A percentile compares a stretch with the other conserved stretches of the same genome.
Conservation (phyloP, 148 eudicot genomes). For the Oxyria digyna region DNA sequence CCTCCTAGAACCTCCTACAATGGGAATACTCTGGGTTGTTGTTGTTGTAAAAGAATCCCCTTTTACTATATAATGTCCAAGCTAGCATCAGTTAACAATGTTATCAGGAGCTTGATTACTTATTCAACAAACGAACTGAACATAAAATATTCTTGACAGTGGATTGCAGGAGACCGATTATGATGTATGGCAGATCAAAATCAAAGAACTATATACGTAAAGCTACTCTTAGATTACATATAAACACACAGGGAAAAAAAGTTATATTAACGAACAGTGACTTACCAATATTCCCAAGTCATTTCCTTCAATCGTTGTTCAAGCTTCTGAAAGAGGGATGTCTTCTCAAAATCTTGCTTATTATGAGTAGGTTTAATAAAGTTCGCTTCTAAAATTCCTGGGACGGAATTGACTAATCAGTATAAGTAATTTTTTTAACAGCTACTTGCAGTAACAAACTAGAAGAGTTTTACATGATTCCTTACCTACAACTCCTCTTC, state of each 20-base stretch:
- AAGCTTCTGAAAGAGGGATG: conserved; percentile 71
- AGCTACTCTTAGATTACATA: conserved; percentile 1
- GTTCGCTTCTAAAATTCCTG: conserved; percentile 79
- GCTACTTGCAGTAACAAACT: neutral
- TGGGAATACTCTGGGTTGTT: neutral
- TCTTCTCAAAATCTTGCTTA: conserved; percentile 90
- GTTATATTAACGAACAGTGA: conserved; percentile 1
- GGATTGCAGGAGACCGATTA: neutral
- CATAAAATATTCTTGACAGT: neutral
- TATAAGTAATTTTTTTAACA: neutral
- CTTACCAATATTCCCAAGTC: conserved; percentile 88
- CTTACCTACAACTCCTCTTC: conserved; percentile 95
- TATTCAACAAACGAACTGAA: neutral
- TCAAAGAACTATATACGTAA: neutral
- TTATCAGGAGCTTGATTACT: neutral
- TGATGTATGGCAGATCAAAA: neutral
- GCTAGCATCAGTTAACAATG: neutral
- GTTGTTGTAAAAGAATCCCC: neutral
- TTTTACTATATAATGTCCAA: neutral
- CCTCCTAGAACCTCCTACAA: neutral
- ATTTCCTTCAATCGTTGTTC: conserved; percentile 69
- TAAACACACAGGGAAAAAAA: conserved; percentile 8
- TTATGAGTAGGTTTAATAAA: conserved; percentile 80
- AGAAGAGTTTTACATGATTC: conserved; percentile 1
- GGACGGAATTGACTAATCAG: conserved; percentile 3